phyloP scores from a whole-genome alignment of 2,329 filamentous ascomycete species.

The Fusarium devonianum region DNA sequence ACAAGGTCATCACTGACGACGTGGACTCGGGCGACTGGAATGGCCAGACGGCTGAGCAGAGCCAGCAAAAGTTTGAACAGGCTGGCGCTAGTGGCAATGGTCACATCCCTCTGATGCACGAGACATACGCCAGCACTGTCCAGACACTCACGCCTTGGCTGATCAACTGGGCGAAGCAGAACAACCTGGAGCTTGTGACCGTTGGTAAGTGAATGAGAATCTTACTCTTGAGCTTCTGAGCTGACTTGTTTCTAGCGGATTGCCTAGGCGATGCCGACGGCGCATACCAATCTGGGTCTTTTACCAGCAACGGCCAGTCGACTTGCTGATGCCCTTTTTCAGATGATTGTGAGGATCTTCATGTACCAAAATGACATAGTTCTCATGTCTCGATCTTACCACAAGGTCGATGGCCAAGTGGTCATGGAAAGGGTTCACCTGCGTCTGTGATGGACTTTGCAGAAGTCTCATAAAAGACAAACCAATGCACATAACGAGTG shows the following conservation, averaged over 20 bases:
- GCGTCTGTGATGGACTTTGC: too few species aligned
- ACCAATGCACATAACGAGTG: too few species aligned
- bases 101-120: constrained; percentile 66
- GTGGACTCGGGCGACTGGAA: constrained; percentile 70
- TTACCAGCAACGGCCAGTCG: constrained; percentile 25
- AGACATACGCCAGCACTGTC: constrained; percentile 59
- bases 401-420: too few species aligned
- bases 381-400: too few species aligned
- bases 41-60: constrained; percentile 56
- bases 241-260: constrained; percentile 13
- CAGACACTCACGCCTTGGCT: constrained; percentile 58
- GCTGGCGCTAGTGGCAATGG: constrained; percentile 53
- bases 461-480: too few species aligned
- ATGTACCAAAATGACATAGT: too few species aligned
- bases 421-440: too few species aligned
- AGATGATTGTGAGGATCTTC: too few species aligned
- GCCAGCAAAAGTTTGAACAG: constrained; percentile 59
- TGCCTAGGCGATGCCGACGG: constrained; percentile 25
- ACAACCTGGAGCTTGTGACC: constrained; percentile 57
- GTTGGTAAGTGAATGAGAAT: constrained; percentile 51
- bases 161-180: constrained; percentile 58
- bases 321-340: too few species aligned
- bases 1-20: constrained; percentile 68
- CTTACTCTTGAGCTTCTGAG: fast-evolving
- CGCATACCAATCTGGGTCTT: constrained; percentile 23